Percentiles rank a stretch among this genome's conserved stretches.
Evolutionary conservation across 148 eudicot species (phyloP).

Genomic region (Linanthus parryae): DNA sequence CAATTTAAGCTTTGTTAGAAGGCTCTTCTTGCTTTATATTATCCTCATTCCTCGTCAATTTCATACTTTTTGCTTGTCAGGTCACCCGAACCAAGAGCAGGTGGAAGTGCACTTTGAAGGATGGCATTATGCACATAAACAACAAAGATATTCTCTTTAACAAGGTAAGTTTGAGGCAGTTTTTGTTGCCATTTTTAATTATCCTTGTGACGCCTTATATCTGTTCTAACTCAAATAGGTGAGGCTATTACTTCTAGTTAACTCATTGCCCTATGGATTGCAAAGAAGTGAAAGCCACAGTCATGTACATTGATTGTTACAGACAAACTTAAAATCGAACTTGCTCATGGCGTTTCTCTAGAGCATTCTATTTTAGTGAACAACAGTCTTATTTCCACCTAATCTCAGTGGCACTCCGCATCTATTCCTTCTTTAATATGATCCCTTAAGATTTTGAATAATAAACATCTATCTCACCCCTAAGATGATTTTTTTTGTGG

Average conservation of each 20-base stretch:
- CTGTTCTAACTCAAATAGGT: not conserved
- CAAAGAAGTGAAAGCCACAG: too few species aligned
- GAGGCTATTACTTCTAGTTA: not conserved
- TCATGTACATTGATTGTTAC: not conserved
- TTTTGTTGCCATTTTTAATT: not conserved
- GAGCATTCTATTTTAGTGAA: too few species aligned
- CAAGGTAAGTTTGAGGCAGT: constrained; percentile 41
- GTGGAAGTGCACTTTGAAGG: constrained; percentile 95
- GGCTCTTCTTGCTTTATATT: too few species aligned
- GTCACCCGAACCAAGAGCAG: constrained; percentile 89
- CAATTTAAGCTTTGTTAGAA: not conserved
- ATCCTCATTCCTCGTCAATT: too few species aligned
- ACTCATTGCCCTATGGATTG: too few species aligned
- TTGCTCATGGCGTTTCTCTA: too few species aligned
- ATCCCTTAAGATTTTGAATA: too few species aligned
- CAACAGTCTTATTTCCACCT: too few species aligned
- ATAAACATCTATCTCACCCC: too few species aligned
- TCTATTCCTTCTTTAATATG: too few species aligned
- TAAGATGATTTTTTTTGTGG: too few species aligned
- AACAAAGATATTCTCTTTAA: constrained; percentile 86
- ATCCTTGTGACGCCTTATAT: not conserved
- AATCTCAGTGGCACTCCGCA: too few species aligned
- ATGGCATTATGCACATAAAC: constrained; percentile 97
- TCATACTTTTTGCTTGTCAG: constrained; percentile 18
- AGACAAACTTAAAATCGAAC: not conserved